Base-by-base conservation (phyloP, 1,139 yeast genomes). In the Waltiozyma sp. region DNA sequence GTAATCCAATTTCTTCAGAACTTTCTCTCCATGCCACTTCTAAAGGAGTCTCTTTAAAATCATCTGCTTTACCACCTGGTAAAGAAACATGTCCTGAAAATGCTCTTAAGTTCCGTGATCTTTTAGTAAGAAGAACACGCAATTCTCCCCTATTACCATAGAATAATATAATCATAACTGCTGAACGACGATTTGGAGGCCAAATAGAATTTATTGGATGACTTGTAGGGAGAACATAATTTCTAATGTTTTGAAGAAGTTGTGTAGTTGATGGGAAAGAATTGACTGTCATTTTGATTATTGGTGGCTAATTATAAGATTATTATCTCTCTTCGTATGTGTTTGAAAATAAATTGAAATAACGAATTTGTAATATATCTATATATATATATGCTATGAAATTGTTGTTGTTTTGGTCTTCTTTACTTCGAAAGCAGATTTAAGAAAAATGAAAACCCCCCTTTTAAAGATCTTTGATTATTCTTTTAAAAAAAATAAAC, bases 81-180 rank as follows among this genome's bases (percentile, higher is more conserved):
- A 88, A 66, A 4, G 95, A 83, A 14, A 86, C 83, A 58, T 88
- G 95, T 7, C 96, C 95, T 0, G 94, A 83, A 61, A 86, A 88
- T 43, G 74, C 75, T 39, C 80, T 68, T 53, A 88, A 65, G 42
- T 72, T 69, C 41, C 84, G 69, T 13, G 94, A 80, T 49, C 96
- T 64, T 55, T 81, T 80, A 2, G 96, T 87, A 45, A 88, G 63
- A 6, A 88, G 68, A 37, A 87, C 91, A 42, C 91, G 61, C 24
- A 87, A 61, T 53, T 86, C 94, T 3, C 94, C 94, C 44, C 69
- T 63, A 26, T 68, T 68, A 1, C 93, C 93, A 35, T 81, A 63
- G 51, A 87, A 83, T 34, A 87, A 68, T 37, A 85, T 67, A 0
- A 86, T 70, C 55, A 86, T 70, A 33, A 87, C 95, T 1, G 89